Evolutionary conservation across 176 grass and related monocot species (phyloP), one percentile per base, ranked within the genome.

Genomic region (Thalia dealbata): DNA sequence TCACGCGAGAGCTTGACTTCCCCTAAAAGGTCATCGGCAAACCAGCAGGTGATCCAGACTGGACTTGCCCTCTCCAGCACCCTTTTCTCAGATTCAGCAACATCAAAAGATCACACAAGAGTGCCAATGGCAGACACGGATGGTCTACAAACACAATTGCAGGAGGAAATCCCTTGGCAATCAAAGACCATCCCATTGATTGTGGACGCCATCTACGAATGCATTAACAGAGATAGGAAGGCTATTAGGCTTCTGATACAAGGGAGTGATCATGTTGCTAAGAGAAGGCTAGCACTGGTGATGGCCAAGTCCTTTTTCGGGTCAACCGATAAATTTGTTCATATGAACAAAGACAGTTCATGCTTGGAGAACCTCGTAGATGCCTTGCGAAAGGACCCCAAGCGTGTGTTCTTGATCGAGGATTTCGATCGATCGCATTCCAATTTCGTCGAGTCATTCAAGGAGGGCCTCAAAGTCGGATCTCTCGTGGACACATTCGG

Each of bases 101-200:
- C 87, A 2, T 96, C 92, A 28, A 72, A 72, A 13, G 73, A 81
- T 6, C 67, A 32, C 23, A 78, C 44, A 25, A 80, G 43, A 13
- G 45, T 61, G 29, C 26, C 22, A 55, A 68, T 70, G 28, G 80
- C 69, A 30, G 82, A 78, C 18, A 78, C 59, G 42, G 71, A 25
- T 24, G 87, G 89, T 22, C 83, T 96, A 60, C 78, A 81, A 76
- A 65, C 65, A 51, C 75, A 82, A 59, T 63, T 92, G 78, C 73
- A 80, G 68, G 84, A 78, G 75, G 87, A 90, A 80, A 73, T 96
- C 58, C 82, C 86, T 68, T 92, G 92, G 89, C 89, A 92, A 68
- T 76, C 73, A 5, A 13, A 61, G 63, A 21, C 78, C 48, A 84
- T 90, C 12, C 50, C 77, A 3, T 78, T 64, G 29, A 88, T 96